phyloP scores from a whole-genome alignment of 495 filamentous ascomycete species.

The Penicillium atrosanguineum region DNA sequence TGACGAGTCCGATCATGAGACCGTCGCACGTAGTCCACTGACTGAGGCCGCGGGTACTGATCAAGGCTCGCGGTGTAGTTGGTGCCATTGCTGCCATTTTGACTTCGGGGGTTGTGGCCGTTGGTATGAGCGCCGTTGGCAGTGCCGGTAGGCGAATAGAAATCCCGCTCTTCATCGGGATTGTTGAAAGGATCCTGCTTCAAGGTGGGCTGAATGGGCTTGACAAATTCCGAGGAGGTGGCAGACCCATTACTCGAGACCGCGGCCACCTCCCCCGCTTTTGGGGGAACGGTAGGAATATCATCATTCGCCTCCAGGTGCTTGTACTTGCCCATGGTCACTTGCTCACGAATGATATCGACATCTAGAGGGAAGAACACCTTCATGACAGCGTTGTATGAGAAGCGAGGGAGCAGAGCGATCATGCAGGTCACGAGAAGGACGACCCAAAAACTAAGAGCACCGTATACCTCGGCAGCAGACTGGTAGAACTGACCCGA shows the following conservation, averaged over 20 bases:
- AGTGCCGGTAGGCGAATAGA: conserved; percentile 84
- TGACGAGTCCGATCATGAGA: conserved; percentile 73
- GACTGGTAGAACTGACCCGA: conserved; percentile 74
- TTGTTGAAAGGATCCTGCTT: conserved; percentile 59
- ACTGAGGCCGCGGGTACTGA: conserved; percentile 43
- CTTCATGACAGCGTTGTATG: conserved; percentile 84
- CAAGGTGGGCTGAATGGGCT: conserved; percentile 56
- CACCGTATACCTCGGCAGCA: conserved; percentile 73
- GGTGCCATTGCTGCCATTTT: conserved; percentile 91
- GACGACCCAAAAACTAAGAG: conserved; percentile 82
- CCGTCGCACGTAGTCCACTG: conserved; percentile 68
- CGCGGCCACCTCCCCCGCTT: conserved; percentile 18
- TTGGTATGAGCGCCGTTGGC: conserved; percentile 74
- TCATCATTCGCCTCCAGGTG: conserved; percentile 57
- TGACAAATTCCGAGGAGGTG: conserved; percentile 61
- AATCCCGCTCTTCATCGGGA: conserved; percentile 81
- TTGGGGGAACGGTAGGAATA: conserved; percentile 32
- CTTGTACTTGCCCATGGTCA: conserved; percentile 75
- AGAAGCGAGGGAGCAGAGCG: conserved; percentile 81
- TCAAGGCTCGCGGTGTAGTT: conserved; percentile 74
- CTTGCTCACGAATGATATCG: conserved; percentile 93
- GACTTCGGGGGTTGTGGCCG: conserved; percentile 78
- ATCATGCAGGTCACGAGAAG: conserved; percentile 71
- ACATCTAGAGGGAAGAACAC: conserved; percentile 88
- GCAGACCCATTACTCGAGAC: conserved; percentile 45